These are phyloP conservation scores for Colletotrichum kahawae DNA, from an alignment of 2,329 filamentous ascomycete genomes.

Conservation along the genomic window DNA sequence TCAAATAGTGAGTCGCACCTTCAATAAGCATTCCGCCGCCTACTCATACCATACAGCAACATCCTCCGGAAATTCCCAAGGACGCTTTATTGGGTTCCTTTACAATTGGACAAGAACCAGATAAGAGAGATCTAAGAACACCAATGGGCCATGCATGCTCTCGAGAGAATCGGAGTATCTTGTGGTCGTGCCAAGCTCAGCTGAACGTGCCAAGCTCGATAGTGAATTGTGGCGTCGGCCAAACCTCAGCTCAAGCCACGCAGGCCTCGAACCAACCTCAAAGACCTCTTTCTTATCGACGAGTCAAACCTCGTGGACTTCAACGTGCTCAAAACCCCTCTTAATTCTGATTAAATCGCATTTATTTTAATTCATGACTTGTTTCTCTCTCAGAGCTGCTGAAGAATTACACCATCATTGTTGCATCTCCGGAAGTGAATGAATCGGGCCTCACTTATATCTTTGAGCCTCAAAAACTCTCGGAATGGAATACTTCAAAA, in stretches of 20 bases:
- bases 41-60: not conserved
- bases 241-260: not conserved
- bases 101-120: not conserved
- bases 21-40: not conserved
- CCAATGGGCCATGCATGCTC: not conserved
- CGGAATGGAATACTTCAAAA: not conserved
- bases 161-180: not conserved
- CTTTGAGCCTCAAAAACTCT: not conserved
- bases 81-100: not conserved
- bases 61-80: not conserved
- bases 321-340: not conserved
- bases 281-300: not conserved
- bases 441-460: not conserved
- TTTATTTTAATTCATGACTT: not conserved
- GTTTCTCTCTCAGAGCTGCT: not conserved
- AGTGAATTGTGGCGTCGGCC: not conserved
- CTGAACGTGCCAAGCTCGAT: not conserved
- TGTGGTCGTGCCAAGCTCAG: not conserved
- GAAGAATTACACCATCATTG: not conserved
- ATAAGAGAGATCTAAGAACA: not conserved
- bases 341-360: not conserved
- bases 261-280: not conserved
- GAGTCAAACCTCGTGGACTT: not conserved
- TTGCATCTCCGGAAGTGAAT: not conserved
- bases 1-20: not conserved